phyloP scores from a whole-genome alignment of 352 stramenopile species.

The Plasmopara halstedii region DNA sequence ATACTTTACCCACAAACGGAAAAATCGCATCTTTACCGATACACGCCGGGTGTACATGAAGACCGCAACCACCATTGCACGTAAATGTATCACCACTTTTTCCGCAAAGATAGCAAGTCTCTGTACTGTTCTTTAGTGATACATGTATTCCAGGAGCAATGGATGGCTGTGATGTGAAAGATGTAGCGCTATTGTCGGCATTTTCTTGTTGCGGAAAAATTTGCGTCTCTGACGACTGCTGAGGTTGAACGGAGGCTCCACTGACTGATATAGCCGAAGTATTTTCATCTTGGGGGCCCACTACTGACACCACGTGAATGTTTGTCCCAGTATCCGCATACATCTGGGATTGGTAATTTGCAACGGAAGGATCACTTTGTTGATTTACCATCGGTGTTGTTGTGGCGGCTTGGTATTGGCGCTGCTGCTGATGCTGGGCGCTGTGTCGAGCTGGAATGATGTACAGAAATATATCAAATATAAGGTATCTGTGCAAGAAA shows the following conservation, averaged over 20 bases:
- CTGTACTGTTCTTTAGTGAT: constrained; percentile 13
- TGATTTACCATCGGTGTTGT: constrained; percentile 17
- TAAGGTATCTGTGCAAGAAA: not conserved
- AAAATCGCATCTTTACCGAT: constrained; percentile 58
- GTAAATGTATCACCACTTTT: constrained; percentile 43
- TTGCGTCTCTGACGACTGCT: not conserved
- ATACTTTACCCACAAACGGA: constrained; percentile 34
- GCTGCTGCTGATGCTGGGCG: constrained; percentile 22
- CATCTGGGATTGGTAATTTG: constrained; percentile 8
- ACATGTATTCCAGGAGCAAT: constrained; percentile 15
- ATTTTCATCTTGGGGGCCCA: constrained; percentile 9
- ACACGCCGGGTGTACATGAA: constrained; percentile 47
- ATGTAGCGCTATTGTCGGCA: not conserved
- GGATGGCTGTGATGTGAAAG: constrained; percentile 3
- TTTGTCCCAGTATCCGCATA: constrained; percentile 5
- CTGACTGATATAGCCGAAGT: not conserved
- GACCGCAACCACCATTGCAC: constrained; percentile 52
- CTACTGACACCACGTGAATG: constrained; percentile 13
- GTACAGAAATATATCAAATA: not conserved
- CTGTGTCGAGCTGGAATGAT: constrained; percentile 11
- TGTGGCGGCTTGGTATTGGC: not conserved
- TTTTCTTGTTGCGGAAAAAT: constrained; percentile 2
- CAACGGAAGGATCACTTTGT: not conserved
- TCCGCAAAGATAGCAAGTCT: constrained; percentile 41
- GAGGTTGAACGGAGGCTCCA: constrained; percentile 1